Base-by-base conservation (phyloP, 371 early-diverging fungal species). In the Mucor irregularis region DNA sequence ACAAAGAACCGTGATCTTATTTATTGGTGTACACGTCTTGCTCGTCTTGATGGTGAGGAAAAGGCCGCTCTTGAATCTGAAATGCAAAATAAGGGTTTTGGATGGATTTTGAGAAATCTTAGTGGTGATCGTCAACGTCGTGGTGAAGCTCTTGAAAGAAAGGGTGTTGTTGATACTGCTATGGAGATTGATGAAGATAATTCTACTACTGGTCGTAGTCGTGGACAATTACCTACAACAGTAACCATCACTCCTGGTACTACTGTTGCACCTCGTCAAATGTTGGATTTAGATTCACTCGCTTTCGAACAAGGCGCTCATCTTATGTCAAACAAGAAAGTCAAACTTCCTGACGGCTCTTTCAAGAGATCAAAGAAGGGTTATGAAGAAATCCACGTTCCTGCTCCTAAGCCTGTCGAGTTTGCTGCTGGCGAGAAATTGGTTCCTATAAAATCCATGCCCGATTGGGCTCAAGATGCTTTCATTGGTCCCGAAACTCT, bases 321-420 rank as follows among this genome's bases (percentile, higher is more conserved):
- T 58, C 74, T 96, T 43, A 97, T 97, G 97, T 91, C 98, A 24
- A 99, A 99, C 83, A 95, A 95, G 55, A 90, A 90, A 61, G 92
- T 91, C 63, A 86, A 82, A 56, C 81, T 97, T 6, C 99, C 99
- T n/a, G 87, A 90, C 44, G 97, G 97, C 4, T 91, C 97, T 0
- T 91, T 90, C 73, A 97, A 94, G 72, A 81, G 88, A 6, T 82
- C 89, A n/a, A 90, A 94, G 78, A 90, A 92, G 62, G 96, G 96
- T 1, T 99, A 96, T 65, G 96, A 97, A 61, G 99, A 99, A 67
- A 89, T 97, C 33, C 95, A 94, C 64, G 95, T 99, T 1, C 99
- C 97, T 4, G 91, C 95, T 17, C 95, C 97, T 13, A 89, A 87
- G 55, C 68, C 82, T 25, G 82, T 79, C 31, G 80, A 92, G 4